Conservation (phyloP, 768 basidiomycete genomes). For the Mycena venus region DNA sequence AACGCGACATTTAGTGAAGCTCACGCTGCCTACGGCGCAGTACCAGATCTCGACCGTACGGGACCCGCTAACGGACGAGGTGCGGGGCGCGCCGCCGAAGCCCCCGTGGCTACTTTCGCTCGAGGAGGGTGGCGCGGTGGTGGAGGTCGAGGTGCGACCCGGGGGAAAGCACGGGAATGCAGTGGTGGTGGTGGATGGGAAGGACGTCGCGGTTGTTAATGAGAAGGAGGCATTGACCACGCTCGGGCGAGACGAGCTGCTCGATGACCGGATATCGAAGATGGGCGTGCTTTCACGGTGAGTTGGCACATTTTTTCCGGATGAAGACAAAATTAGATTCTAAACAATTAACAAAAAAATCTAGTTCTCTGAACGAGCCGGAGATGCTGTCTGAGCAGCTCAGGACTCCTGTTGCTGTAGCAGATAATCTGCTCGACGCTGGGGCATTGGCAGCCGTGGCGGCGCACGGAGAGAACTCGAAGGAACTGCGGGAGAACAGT, state of each 20-base stretch:
- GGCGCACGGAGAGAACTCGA: conserved; percentile 36
- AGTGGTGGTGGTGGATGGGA: conserved; percentile 58
- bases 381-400: conserved; percentile 74
- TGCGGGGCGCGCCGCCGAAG: conserved; percentile 67
- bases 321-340: conserved; percentile 9
- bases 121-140: conserved; percentile 68
- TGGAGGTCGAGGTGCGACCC: conserved; percentile 65
- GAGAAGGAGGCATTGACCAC: conserved; percentile 85
- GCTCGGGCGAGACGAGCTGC: conserved; percentile 81
- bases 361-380: conserved; percentile 67
- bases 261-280: conserved; percentile 76
- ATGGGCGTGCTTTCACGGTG: conserved; percentile 80
- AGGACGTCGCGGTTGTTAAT: conserved; percentile 70
- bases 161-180: conserved; percentile 46
- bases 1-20: conserved; percentile 81
- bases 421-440: conserved; percentile 68
- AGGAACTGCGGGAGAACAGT: conserved; percentile 35
- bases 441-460: conserved; percentile 14
- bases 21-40: conserved; percentile 87
- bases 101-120: conserved; percentile 82
- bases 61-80: conserved; percentile 86
- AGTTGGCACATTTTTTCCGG: conserved; percentile 39
- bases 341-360: conserved; percentile 25
- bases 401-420: conserved; percentile 69
- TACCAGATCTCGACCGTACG: conserved; percentile 81